These are phyloP conservation scores for Dothistroma pini DNA, from an alignment of 2,329 filamentous ascomycete genomes.

Conservation along the genomic window DNA sequence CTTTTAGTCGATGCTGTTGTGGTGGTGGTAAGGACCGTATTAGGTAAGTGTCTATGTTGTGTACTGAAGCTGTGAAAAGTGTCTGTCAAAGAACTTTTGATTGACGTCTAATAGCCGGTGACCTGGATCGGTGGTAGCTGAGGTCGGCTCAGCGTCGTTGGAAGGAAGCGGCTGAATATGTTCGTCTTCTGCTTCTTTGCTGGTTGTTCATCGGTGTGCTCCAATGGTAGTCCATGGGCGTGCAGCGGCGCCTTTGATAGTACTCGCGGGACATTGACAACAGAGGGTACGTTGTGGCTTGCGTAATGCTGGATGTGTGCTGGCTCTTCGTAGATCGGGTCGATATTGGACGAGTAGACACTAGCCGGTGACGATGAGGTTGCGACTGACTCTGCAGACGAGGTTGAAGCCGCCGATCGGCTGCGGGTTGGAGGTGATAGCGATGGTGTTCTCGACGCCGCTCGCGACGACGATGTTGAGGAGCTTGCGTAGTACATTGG, in stretches of 20 bases:
- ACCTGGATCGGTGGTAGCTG: slow-evolving; percentile 13
- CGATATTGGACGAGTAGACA: slow-evolving; percentile 34
- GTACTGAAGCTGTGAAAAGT: slow-evolving; percentile 3
- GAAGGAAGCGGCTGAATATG: slow-evolving; percentile 39
- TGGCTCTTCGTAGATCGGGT: slow-evolving; percentile 27
- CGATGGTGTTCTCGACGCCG: slow-evolving; percentile 47
- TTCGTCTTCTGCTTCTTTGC: slow-evolving; percentile 38
- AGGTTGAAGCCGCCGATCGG: slow-evolving; percentile 35
- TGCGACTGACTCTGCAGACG: slow-evolving; percentile 33
- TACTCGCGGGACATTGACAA: slow-evolving; percentile 41
- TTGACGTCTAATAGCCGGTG: slow-evolving; percentile 19
- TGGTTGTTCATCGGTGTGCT: slow-evolving; percentile 31
- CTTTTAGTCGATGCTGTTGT: slow-evolving; percentile 4
- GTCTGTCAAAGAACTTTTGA: slow-evolving; percentile 7
- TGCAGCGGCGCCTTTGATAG: slow-evolving; percentile 27
- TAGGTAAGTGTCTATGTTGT: slow-evolving; percentile 9
- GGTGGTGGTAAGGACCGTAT: slow-evolving; percentile 6
- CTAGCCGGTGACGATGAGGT: slow-evolving; percentile 34
- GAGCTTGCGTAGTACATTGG: slow-evolving; percentile 28
- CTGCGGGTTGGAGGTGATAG: slow-evolving; percentile 47
- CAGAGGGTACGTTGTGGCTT: slow-evolving; percentile 38
- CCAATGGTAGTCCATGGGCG: slow-evolving; percentile 26
- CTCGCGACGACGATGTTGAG: slow-evolving; percentile 30
- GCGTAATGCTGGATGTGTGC: slow-evolving; percentile 41
- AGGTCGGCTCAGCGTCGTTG: slow-evolving; percentile 27